Evolutionary conservation across 2,329 filamentous ascomycete species (phyloP).

Genomic region (Penicillium sclerotiorum): DNA sequence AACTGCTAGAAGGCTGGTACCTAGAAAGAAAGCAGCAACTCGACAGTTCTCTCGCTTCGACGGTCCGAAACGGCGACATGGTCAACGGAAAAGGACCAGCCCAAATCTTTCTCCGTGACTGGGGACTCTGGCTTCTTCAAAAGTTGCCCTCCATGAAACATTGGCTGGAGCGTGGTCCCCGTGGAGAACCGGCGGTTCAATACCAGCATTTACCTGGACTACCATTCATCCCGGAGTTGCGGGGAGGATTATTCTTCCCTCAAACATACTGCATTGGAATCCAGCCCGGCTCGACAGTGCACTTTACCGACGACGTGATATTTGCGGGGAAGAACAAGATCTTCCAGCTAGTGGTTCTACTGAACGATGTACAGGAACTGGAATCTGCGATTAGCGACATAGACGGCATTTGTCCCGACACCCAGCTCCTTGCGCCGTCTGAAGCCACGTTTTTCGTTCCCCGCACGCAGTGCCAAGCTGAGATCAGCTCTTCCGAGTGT

Average conservation of each 20-base stretch:
- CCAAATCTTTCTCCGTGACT: constrained; percentile 37
- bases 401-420: not conserved
- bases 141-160: constrained; percentile 34
- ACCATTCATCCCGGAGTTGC: constrained; percentile 34
- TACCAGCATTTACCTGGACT: constrained; percentile 33
- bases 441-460: constrained; percentile 17
- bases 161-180: constrained; percentile 31
- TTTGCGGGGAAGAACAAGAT: constrained; percentile 28
- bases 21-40: constrained; percentile 43
- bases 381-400: constrained; percentile 3
- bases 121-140: constrained; percentile 36
- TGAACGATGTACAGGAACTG: constrained; percentile 14
- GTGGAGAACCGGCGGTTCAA: constrained; percentile 31
- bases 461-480: not conserved
- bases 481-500: not conserved
- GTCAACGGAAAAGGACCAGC: constrained; percentile 32
- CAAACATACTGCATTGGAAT: constrained; percentile 35
- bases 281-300: constrained; percentile 8
- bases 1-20: constrained; percentile 36
- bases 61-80: constrained; percentile 38
- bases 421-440: not conserved
- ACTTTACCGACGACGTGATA: constrained; percentile 40
- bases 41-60: constrained; percentile 36
- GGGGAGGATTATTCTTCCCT: constrained; percentile 36
- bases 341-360: constrained; percentile 37